phyloP scores from a whole-genome alignment of 1,284 basidiomycete species.

The Sanghuangporus weigelae region DNA sequence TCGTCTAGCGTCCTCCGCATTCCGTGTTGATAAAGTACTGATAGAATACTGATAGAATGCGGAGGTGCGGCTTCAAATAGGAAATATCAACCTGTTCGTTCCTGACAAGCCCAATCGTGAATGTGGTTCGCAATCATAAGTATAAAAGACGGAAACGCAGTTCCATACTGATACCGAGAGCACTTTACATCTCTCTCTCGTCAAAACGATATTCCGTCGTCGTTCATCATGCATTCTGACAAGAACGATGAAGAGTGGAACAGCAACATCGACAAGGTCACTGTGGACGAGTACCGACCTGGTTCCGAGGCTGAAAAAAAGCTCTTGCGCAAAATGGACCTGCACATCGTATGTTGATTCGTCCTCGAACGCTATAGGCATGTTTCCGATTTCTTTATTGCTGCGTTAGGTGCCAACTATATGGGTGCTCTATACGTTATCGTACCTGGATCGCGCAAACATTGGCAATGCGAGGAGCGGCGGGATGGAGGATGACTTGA shows the following conservation, averaged over 20 bases:
- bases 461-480: constrained; percentile 64
- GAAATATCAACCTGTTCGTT: neutral
- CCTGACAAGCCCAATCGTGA: neutral
- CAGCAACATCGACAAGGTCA: neutral
- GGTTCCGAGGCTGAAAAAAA: constrained; percentile 38
- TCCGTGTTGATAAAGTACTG: neutral
- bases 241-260: constrained; percentile 5
- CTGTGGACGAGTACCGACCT: neutral
- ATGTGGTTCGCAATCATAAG: neutral
- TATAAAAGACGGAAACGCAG: neutral
- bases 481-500: constrained; percentile 4
- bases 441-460: constrained; percentile 73
- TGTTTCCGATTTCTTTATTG: constrained; percentile 30
- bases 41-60: neutral
- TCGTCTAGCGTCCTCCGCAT: neutral
- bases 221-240: neutral
- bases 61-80: neutral
- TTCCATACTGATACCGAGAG: neutral
- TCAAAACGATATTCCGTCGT: neutral
- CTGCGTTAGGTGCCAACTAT: neutral
- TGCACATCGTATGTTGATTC: constrained; percentile 59
- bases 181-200: neutral
- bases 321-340: constrained; percentile 60
- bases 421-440: constrained; percentile 55
- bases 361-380: constrained; percentile 17